Conservation (phyloP, 371 early-diverging fungal species). For the Mortierella sp. region DNA sequence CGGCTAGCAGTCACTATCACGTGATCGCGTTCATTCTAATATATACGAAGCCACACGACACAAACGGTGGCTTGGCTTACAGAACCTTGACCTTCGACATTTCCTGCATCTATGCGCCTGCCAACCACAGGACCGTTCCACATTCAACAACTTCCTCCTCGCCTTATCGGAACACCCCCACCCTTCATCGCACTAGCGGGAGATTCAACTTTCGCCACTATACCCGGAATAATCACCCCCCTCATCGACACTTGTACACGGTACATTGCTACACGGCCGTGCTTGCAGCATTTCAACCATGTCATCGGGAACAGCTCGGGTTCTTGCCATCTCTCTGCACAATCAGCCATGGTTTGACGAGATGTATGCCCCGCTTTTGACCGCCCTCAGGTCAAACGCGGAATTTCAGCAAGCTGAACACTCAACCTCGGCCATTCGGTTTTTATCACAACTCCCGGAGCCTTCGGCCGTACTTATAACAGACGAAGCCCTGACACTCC, state of each 20-base stretch:
- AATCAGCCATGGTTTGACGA: conserved; percentile 35
- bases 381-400: conserved; percentile 33
- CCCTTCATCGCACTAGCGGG: no score
- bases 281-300: conserved; percentile 22
- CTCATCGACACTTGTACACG: conserved; percentile 13
- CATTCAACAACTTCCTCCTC: background rate
- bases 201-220: conserved; percentile 5
- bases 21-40: no score
- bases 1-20: no score
- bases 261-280: background rate
- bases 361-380: conserved; percentile 34
- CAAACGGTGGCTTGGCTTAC: no score
- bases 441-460: conserved; percentile 26
- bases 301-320: conserved; percentile 24
- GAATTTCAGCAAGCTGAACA: conserved; percentile 28
- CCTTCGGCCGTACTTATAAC: conserved; percentile 32
- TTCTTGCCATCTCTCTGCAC: conserved; percentile 31
- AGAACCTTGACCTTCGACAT: background rate
- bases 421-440: conserved; percentile 27
- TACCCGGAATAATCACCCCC: conserved; percentile 21
- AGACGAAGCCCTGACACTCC: conserved; percentile 29
- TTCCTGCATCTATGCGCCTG: conserved; percentile 18
- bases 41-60: no score
- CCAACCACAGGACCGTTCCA: conserved; percentile 7
- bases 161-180: background rate